Conservation (phyloP, 495 filamentous ascomycete genomes). For the Saxophila tyrrhenica region DNA sequence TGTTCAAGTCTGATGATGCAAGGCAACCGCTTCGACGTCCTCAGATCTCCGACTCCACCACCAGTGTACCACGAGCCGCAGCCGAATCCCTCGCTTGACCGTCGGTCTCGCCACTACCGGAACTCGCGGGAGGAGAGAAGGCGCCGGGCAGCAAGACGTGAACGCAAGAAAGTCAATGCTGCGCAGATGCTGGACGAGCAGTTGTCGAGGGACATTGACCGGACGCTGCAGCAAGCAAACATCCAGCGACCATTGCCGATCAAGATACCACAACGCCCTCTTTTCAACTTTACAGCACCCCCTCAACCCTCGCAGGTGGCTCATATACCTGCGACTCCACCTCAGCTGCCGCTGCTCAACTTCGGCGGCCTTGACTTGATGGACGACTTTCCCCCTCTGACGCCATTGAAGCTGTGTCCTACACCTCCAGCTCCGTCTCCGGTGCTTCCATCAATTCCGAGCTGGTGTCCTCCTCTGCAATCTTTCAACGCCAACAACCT, state of each 20-base stretch:
- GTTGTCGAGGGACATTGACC: constrained; percentile 15
- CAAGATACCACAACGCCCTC: not conserved
- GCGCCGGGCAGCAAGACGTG: constrained; percentile 10
- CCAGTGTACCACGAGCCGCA: not conserved
- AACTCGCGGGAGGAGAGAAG: constrained; percentile 10
- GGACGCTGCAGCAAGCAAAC: constrained; percentile 2
- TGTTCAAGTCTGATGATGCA: not conserved
- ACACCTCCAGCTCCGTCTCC: not conserved
- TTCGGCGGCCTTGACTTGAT: constrained; percentile 5
- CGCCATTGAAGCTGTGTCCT: not conserved
- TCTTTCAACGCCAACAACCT: not conserved
- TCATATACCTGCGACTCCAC: not conserved
- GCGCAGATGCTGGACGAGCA: constrained; percentile 15
- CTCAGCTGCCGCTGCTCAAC: not conserved
- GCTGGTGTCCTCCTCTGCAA: constrained; percentile 13
- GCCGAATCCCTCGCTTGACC: not conserved
- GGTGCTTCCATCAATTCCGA: not conserved
- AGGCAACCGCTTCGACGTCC: constrained; percentile 17
- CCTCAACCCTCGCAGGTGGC: not conserved
- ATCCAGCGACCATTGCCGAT: not conserved
- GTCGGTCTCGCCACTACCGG: constrained; percentile 7
- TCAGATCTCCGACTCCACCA: not conserved
- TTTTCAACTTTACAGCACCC: not conserved
- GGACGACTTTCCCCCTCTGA: constrained; percentile 1
- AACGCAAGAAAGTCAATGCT: not conserved